Conservation (phyloP, 257 asterid genomes). For the Henckelia pumila region DNA sequence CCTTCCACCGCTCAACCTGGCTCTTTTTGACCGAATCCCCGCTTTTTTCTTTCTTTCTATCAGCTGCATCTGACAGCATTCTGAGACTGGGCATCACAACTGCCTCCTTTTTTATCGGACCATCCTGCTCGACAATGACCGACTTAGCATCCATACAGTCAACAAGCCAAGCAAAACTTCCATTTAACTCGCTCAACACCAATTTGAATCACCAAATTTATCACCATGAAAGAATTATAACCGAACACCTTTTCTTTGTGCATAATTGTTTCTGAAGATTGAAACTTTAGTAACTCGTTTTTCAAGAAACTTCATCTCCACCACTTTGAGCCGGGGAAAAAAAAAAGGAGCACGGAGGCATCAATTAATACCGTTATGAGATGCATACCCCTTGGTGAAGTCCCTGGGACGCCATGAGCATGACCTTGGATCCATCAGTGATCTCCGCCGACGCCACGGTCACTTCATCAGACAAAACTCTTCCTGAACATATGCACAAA, state of each 20-base stretch:
- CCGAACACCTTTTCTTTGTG: neutral
- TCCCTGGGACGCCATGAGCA: conserved; percentile 94
- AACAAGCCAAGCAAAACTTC: neutral
- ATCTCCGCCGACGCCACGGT: conserved; percentile 58
- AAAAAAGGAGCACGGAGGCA: neutral
- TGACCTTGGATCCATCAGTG: conserved; percentile 62
- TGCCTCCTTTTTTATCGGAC: conserved; percentile 59
- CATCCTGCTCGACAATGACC: conserved; percentile 47
- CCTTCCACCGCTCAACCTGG: conserved; percentile 65
- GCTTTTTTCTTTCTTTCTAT: conserved; percentile 32
- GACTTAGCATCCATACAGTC: conserved; percentile 7
- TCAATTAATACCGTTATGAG: neutral
- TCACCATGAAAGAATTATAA: conserved; percentile 9
- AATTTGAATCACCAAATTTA: neutral
- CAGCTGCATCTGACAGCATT: conserved; percentile 27
- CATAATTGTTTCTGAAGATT: neutral
- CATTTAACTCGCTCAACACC: conserved; percentile 1
- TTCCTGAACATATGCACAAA: conserved; percentile 42
- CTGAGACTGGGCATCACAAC: conserved; percentile 27
- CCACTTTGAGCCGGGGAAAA: neutral
- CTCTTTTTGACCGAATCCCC: conserved; percentile 36
- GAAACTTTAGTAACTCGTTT: neutral
- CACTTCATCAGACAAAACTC: conserved; percentile 51
- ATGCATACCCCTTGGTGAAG: conserved; percentile 85
- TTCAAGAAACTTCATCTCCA: neutral